Percentiles rank a stretch among this genome's conserved stretches.
Conservation (phyloP, 805 yeast species). For the Kodamaea lidongshanica region DNA sequence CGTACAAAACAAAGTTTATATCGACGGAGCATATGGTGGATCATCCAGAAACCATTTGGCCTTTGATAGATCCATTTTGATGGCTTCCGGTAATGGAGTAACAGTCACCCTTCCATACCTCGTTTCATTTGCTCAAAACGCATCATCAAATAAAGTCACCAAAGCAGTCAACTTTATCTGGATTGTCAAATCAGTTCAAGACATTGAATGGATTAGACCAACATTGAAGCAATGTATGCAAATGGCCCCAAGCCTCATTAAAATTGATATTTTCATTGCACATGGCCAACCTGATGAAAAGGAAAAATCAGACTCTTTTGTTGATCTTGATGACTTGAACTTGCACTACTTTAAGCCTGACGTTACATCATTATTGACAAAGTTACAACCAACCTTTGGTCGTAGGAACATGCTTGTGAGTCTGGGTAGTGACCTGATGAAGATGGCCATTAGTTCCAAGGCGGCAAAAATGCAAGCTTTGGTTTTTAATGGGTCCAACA, state of each 20-base stretch:
- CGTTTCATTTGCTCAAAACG: constrained; percentile 16
- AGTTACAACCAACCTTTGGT: constrained; percentile 11
- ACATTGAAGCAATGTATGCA: constrained; percentile 27
- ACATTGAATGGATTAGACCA: constrained; percentile 34
- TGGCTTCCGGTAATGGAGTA: constrained; percentile 49
- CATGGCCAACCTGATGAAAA: neutral
- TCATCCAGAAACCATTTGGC: constrained; percentile 37
- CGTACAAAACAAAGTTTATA: constrained; percentile 24
- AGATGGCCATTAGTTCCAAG: constrained; percentile 30
- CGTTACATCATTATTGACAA: constrained; percentile 13
- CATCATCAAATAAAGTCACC: constrained; percentile 11
- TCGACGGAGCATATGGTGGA: constrained; percentile 60
- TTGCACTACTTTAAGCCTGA: constrained; percentile 19
- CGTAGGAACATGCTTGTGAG: constrained; percentile 37
- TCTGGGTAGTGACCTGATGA: constrained; percentile 43
- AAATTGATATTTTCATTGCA: constrained; percentile 23
- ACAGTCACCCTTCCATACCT: constrained; percentile 45
- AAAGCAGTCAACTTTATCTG: constrained; percentile 37
- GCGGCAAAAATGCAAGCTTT: constrained; percentile 36
- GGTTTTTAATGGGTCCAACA: constrained; percentile 23
- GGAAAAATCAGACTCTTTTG: neutral
- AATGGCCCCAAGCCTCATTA: constrained; percentile 22
- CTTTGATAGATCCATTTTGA: constrained; percentile 38
- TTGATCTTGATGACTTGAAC: constrained; percentile 6
- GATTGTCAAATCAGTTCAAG: constrained; percentile 31